Conservation (phyloP, 1,284 basidiomycete genomes). For the Cryptococcus jaspeensis region DNA sequence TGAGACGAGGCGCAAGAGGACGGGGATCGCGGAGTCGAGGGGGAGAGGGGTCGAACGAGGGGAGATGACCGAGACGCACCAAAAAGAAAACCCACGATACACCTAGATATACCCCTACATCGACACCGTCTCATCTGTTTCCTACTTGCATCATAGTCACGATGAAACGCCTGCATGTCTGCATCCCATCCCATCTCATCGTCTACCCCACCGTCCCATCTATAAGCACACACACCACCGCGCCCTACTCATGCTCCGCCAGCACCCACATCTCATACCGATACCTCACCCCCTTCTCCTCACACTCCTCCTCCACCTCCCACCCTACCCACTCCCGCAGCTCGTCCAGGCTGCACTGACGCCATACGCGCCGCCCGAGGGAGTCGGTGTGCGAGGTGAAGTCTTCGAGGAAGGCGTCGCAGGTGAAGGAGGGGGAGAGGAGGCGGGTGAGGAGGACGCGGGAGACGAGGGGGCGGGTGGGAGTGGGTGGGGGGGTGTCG, state of each 20-base stretch:
- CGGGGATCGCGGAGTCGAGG: too few species aligned
- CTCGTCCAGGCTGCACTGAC: conserved; percentile 60
- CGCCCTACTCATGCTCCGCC: conserved; percentile 1
- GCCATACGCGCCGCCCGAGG: conserved; percentile 56
- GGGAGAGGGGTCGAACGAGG: neutral
- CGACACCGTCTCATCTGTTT: neutral
- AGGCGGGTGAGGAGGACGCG: conserved; percentile 86
- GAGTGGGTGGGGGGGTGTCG: conserved; percentile 66
- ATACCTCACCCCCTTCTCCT: conserved; percentile 77
- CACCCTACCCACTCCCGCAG: conserved; percentile 74
- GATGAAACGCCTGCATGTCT: conserved; percentile 1
- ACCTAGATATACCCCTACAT: conserved; percentile 7
- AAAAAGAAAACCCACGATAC: neutral
- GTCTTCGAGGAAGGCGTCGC: conserved; percentile 84
- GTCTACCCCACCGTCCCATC: neutral
- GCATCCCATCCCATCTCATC: neutral
- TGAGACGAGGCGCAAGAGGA: too few species aligned
- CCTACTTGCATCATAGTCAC: conserved; percentile 4
- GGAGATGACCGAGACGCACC: neutral
- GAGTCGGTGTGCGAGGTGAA: conserved; percentile 53
- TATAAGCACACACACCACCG: neutral
- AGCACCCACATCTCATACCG: conserved; percentile 91
- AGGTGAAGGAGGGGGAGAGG: conserved; percentile 66
- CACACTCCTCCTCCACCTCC: conserved; percentile 70
- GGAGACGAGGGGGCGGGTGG: conserved; percentile 59